phyloP scores from a whole-genome alignment of 208 protist genomes.

The Acanthamoeba sp. region DNA sequence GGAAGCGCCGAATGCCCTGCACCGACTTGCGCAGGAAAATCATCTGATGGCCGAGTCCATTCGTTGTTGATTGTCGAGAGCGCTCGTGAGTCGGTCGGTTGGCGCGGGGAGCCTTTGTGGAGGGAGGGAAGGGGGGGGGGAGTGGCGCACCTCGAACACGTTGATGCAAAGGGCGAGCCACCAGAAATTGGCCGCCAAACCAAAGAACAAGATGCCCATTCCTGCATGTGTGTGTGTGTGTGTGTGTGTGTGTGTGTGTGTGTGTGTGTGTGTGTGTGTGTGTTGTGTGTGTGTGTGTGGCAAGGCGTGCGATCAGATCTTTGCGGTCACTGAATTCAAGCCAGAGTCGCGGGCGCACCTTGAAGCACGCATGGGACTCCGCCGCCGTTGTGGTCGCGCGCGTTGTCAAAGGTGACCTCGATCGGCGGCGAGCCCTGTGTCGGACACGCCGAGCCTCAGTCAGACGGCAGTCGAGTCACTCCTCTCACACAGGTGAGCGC shows the following conservation, averaged over 20 bases:
- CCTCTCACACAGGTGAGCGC: too few relatives aligned
- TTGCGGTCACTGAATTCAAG: too few relatives aligned
- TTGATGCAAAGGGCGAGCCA: slow-evolving; percentile 55
- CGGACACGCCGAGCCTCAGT: not conserved
- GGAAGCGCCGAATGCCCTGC: not conserved
- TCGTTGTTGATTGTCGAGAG: too few relatives aligned
- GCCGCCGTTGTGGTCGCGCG: not conserved
- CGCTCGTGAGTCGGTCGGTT: too few relatives aligned
- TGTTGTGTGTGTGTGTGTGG: too few relatives aligned
- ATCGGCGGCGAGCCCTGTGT: not conserved
- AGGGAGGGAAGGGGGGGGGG: not conserved
- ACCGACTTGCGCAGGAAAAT: not conserved
- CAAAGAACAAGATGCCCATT: slow-evolving; percentile 30
- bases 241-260: too few relatives aligned
- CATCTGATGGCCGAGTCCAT: not conserved
- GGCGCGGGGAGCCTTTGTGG: too few relatives aligned
- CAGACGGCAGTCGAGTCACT: not conserved
- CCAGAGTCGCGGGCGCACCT: too few relatives aligned
- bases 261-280: too few relatives aligned
- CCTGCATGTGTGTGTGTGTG: too few relatives aligned
- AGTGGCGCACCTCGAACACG: slow-evolving; percentile 17
- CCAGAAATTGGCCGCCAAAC: slow-evolving; percentile 46
- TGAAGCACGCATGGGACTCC: slow-evolving; percentile 54
- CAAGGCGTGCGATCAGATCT: too few relatives aligned
- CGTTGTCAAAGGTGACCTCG: slow-evolving; percentile 58